phyloP scores from a whole-genome alignment of 2,329 filamentous ascomycete species.

The Fonsecaea nubica region DNA sequence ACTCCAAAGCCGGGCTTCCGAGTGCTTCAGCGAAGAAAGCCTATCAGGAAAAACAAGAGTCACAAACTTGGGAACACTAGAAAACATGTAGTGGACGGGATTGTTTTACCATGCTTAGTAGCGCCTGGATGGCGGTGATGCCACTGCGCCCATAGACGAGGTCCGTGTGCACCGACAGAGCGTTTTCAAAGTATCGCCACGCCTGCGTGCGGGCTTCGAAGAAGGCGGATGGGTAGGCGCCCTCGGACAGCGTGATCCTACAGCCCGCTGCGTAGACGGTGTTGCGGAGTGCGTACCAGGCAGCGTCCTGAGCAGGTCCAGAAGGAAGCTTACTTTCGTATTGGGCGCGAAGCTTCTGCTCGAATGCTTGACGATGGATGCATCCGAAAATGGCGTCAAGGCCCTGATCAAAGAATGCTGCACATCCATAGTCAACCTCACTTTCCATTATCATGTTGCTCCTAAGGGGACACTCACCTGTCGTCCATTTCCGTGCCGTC shows the following conservation, averaged over 20 bases:
- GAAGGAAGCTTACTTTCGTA: slow-evolving; percentile 1
- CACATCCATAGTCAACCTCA: neutral
- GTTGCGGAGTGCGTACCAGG: slow-evolving; percentile 27
- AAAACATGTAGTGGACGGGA: neutral
- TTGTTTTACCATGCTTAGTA: slow-evolving; percentile 16
- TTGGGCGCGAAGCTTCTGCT: slow-evolving; percentile 18
- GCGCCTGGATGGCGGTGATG: slow-evolving; percentile 22
- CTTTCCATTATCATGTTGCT: neutral
- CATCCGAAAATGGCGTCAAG: slow-evolving; percentile 23
- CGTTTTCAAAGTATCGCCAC: slow-evolving; percentile 20
- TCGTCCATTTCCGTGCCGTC: slow-evolving; percentile 8
- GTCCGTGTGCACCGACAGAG: slow-evolving; percentile 20
- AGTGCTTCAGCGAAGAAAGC: slow-evolving; percentile 18
- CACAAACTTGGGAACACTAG: neutral
- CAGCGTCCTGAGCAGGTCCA: slow-evolving; percentile 2
- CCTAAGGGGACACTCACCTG: neutral
- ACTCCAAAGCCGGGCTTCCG: slow-evolving; percentile 18
- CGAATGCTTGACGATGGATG: slow-evolving; percentile 26
- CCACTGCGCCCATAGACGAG: slow-evolving; percentile 19
- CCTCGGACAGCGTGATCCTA: slow-evolving; percentile 8
- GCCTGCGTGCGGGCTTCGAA: slow-evolving; percentile 9
- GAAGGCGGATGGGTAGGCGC: slow-evolving; percentile 5
- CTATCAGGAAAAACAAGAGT: slow-evolving; percentile 5
- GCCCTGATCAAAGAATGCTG: slow-evolving; percentile 20
- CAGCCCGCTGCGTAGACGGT: slow-evolving; percentile 26